Base-by-base conservation (phyloP, 306 rosid genomes). In the Rubus idaeus region DNA sequence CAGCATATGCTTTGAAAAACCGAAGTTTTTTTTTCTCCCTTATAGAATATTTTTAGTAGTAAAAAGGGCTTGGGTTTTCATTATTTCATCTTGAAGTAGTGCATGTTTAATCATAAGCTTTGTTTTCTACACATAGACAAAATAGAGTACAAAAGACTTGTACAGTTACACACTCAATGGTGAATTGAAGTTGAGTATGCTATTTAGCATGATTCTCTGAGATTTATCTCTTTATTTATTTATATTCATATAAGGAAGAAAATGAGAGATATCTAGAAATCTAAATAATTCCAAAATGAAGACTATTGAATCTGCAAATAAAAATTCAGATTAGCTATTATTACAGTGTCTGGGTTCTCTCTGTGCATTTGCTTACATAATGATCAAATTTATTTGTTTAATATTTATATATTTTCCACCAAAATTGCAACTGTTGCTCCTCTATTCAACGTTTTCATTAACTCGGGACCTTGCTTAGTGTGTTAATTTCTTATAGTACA, bases 221-320 rank as follows among this genome's bases (percentile, higher is more conserved):
- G 40, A 42, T 21, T 42, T 67, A 41, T 67, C 52, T 20, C 9
- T 20, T n/a, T 55, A 17, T 73, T 49, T 8, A 42, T 57, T 57
- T 74, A 23, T 30, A 37, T 75, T 64, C 52, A 53, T 8, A 41
- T 4, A 10, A 13, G 52, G 73, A 66, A 66, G 40, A 66, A 35
- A 52, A 23, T 39, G 63, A 71, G 60, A 70, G 63, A 53, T 14
- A 14, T 26, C 4, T 50, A 70, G 64, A 72, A 50, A 72, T 53
- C 30, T 39, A 72, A 35, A 30, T 30, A 40, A 71, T 14, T 71
- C 75, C 42, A n/a, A 3, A 44, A 39, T 6, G 8, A 35, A 53
- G 13, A 40, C 40, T 11, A 1, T 39, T 55, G 66, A 40, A 17
- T 20, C 20, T 72, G 58, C 62, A 52, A 39, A 39, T 71, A 53